Conservation (phyloP, 805 yeast genomes). For the Ogataea dorogensis region DNA sequence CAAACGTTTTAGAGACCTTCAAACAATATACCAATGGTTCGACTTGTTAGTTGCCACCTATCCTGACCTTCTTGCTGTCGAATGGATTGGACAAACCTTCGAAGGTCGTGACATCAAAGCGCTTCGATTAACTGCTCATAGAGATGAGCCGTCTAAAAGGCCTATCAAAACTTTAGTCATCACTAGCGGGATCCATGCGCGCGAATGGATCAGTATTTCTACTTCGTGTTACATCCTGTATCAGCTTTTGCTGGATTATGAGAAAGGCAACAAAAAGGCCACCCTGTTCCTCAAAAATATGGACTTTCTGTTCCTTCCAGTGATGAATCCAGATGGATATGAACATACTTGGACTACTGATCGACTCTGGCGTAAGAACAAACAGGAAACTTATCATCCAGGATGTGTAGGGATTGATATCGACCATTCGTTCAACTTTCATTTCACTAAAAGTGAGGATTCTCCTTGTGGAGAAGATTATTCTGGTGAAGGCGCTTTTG, state of each 20-base stretch:
- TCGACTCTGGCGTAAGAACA: constrained; percentile 84
- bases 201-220: constrained; percentile 85
- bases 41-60: constrained; percentile 57
- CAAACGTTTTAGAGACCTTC: constrained; percentile 63
- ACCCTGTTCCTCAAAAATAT: constrained; percentile 50
- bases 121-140: constrained; percentile 56
- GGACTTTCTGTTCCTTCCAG: constrained; percentile 78
- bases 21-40: constrained; percentile 71
- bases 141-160: constrained; percentile 23
- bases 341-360: constrained; percentile 77
- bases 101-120: constrained; percentile 74
- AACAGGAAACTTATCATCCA: constrained; percentile 69
- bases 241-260: constrained; percentile 48
- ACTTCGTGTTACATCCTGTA: constrained; percentile 59
- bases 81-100: constrained; percentile 69
- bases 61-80: constrained; percentile 62
- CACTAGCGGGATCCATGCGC: constrained; percentile 83
- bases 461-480: constrained; percentile 83
- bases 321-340: constrained; percentile 90
- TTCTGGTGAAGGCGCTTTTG: constrained; percentile 72
- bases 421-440: constrained; percentile 78
- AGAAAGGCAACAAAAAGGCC: constrained; percentile 38
- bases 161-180: constrained; percentile 63
- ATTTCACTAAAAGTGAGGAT: constrained; percentile 60
- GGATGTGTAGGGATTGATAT: constrained; percentile 81